phyloP scores from a whole-genome alignment of 164 flowering plant genomes.

The grape (Vitis vinifera) region ASM3070453v1 NC_081805.1:12539501-12540000 shows the following conservation, averaged over 20 bases:
- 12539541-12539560: conserved; percentile 6
- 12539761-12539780: conserved; percentile 34
- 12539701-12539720: conserved; percentile 51
- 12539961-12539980: not conserved
- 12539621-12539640: conserved; percentile 10
- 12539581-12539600: conserved; percentile 25
- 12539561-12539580: conserved; percentile 4
- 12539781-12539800: conserved; percentile 22
- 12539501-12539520: conserved; percentile 26
- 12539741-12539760: conserved; percentile 53
- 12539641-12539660: conserved; percentile 8
- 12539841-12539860: conserved; percentile 28
- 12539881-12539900: conserved; percentile 50
- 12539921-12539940: not conserved
- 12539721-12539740: conserved; percentile 52
- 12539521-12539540: conserved; percentile 26
- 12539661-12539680: conserved; percentile 10
- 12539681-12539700: conserved; percentile 30
- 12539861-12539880: conserved; percentile 66
- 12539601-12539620: conserved; percentile 56
- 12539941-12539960: not conserved
- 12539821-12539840: conserved; percentile 11
- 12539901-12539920: conserved; percentile 28
- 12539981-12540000: not conserved
- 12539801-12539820: conserved; percentile 27